Evolutionary conservation across 345 rosid species (phyloP).

Genomic region (Citrus unshiu): DNA sequence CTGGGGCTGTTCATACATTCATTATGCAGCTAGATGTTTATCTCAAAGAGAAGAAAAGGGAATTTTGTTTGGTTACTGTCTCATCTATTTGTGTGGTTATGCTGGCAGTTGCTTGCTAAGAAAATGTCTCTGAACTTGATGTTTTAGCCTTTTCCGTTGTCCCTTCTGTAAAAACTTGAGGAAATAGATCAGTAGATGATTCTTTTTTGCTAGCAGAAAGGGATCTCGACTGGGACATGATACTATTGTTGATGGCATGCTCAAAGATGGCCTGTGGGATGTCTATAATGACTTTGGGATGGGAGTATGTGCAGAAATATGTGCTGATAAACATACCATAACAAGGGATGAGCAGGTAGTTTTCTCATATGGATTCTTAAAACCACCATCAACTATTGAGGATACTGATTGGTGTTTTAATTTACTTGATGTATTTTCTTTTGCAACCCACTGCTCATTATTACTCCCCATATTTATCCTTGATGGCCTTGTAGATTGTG

Average conservation of each 20-base stretch:
- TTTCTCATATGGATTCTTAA: not conserved
- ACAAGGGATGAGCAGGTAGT: slow-evolving; percentile 83
- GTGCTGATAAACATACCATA: slow-evolving; percentile 68
- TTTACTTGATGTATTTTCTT: not conserved
- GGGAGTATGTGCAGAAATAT: slow-evolving; percentile 91
- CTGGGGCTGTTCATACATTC: not conserved
- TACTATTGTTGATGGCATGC: slow-evolving; percentile 80
- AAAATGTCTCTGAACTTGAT: not conserved
- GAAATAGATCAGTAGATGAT: not conserved
- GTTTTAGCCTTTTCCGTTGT: not conserved
- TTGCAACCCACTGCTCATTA: not conserved
- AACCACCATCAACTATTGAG: not conserved
- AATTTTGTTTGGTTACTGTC: not conserved
- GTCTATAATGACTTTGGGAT: slow-evolving; percentile 87
- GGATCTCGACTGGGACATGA: slow-evolving; percentile 90
- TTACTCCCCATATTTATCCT: not conserved
- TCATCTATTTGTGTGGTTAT: not conserved
- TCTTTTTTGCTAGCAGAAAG: slow-evolving; percentile 47
- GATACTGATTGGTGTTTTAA: not conserved
- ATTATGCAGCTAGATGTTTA: not conserved
- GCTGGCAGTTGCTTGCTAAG: not conserved
- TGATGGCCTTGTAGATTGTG: not conserved
- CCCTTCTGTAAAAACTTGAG: not conserved
- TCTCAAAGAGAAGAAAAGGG: not conserved
- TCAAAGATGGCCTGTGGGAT: slow-evolving; percentile 98